These are phyloP conservation scores for Mortierella sp. DNA, from an alignment of 371 early-diverging fungal species.

Conservation along the genomic window DNA sequence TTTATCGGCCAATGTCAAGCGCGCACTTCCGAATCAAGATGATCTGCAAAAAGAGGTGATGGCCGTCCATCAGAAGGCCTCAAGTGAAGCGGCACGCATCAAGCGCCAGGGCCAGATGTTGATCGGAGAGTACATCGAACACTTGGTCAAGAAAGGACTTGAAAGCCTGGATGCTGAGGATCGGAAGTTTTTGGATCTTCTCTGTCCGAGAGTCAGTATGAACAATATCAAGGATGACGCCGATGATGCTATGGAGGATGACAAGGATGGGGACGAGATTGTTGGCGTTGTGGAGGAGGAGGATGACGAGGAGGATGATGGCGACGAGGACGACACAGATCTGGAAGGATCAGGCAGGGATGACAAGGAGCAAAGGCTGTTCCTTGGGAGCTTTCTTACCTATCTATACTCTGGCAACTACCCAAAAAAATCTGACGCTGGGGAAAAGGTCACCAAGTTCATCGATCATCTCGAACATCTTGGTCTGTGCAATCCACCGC, in stretches of 20 bases:
- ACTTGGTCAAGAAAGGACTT: neutral
- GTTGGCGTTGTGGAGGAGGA: no score
- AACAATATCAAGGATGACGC: conserved; percentile 1
- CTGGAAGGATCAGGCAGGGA: no score
- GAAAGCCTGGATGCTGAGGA: neutral
- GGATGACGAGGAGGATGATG: no score
- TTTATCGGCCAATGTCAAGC: conserved; percentile 10
- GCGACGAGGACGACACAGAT: no score
- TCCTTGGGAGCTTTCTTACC: no score
- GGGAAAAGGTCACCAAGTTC: no score
- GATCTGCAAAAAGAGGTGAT: conserved; percentile 9
- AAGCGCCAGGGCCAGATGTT: conserved; percentile 15
- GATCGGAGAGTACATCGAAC: conserved; percentile 12
- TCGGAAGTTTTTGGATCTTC: neutral
- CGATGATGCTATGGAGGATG: neutral
- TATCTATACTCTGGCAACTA: no score
- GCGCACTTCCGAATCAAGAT: neutral
- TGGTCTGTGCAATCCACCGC: neutral
- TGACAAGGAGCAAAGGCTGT: no score
- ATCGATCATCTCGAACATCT: no score
- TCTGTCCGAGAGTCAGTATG: neutral
- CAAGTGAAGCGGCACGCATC: neutral
- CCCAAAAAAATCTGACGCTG: no score
- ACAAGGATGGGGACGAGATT: neutral
- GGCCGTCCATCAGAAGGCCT: neutral